A percentile compares a stretch with the other conserved stretches of the same genome.
phyloP scores from a whole-genome alignment of 768 basidiomycete species.

The Mycena filopes region DNA sequence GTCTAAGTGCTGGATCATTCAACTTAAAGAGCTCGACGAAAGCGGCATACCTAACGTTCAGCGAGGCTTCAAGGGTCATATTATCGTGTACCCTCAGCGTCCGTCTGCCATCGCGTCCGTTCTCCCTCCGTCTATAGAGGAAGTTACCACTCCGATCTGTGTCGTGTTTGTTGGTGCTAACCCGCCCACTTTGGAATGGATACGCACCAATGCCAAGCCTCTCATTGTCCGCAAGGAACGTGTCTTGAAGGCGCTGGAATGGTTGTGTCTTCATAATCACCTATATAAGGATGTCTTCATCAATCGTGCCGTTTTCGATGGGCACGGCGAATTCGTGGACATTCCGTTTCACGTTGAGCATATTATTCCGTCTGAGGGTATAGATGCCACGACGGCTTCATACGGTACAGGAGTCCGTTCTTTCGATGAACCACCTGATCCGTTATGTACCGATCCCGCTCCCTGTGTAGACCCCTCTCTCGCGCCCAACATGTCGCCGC shows the following conservation, averaged over 20 bases:
- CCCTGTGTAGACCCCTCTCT: too few relatives aligned
- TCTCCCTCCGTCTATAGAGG: conserved; percentile 36
- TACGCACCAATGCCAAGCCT: conserved; percentile 36
- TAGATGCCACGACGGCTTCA: background rate
- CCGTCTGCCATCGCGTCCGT: conserved; percentile 26
- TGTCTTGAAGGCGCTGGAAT: background rate
- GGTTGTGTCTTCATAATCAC: background rate
- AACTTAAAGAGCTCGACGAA: background rate
- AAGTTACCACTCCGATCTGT: conserved; percentile 36
- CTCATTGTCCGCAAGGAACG: conserved; percentile 16
- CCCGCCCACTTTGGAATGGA: conserved; percentile 32
- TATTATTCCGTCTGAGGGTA: background rate
- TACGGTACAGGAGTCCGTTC: background rate
- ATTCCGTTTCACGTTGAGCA: background rate
- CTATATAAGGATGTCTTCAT: background rate
- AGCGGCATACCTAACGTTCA: conserved; percentile 14
- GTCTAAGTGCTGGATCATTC: background rate
- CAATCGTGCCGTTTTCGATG: background rate
- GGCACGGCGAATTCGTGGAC: background rate
- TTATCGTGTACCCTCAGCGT: conserved; percentile 38
- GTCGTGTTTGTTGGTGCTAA: conserved; percentile 38
- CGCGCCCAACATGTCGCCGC: too few relatives aligned
- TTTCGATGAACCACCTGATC: too few relatives aligned
- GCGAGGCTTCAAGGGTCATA: conserved; percentile 38
- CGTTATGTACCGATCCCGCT: too few relatives aligned